Conservation (phyloP, 805 yeast genomes). For the Ogataea ramenticola region DNA sequence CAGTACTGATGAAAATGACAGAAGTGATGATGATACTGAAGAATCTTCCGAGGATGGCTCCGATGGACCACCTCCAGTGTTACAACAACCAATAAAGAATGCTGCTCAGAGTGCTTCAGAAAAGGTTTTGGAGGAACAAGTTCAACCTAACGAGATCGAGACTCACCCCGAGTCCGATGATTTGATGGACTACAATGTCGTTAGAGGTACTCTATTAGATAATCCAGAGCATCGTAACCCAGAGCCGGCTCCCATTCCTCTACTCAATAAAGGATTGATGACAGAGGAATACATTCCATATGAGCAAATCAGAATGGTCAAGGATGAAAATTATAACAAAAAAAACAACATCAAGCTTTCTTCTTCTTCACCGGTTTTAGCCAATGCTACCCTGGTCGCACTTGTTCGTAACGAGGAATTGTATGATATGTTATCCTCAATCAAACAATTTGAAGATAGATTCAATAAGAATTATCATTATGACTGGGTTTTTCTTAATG, state of each 20-base stretch:
- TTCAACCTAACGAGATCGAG: neutral
- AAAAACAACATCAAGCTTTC: slow-evolving; percentile 3
- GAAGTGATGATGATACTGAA: neutral
- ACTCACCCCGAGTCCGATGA: neutral
- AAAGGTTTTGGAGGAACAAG: neutral
- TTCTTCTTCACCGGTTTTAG: slow-evolving; percentile 16
- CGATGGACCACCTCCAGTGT: neutral
- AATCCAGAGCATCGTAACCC: slow-evolving; percentile 14
- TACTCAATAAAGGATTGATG: slow-evolving; percentile 13
- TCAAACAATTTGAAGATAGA: slow-evolving; percentile 32
- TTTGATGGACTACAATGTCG: slow-evolving; percentile 1
- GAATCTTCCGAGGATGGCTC: no score
- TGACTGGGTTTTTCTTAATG: slow-evolving; percentile 44
- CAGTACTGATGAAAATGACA: no score
- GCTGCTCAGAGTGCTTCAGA: neutral
- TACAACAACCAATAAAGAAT: neutral
- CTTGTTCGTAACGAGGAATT: slow-evolving; percentile 37
- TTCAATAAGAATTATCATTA: slow-evolving; percentile 32
- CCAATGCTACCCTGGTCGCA: slow-evolving; percentile 56
- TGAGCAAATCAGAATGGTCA: slow-evolving; percentile 17
- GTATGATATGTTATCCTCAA: slow-evolving; percentile 32
- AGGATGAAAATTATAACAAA: slow-evolving; percentile 1
- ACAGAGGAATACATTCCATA: slow-evolving; percentile 14
- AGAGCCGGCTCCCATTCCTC: slow-evolving; percentile 17
- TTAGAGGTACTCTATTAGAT: slow-evolving; percentile 12